phyloP scores from a whole-genome alignment of 441 rosid genomes.

The Populus hybrid region DNA sequence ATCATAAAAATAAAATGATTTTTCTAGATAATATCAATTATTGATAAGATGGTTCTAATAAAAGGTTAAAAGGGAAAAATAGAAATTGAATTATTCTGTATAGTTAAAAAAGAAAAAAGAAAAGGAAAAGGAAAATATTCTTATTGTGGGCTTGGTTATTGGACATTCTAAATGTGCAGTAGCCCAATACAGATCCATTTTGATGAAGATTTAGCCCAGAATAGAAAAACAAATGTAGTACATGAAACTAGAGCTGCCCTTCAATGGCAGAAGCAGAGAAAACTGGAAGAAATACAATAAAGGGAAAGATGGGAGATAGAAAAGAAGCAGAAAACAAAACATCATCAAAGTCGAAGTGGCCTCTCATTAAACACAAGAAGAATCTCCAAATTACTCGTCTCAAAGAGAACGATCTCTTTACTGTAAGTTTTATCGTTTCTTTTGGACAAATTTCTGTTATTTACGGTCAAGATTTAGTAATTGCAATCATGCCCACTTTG shows the following conservation, averaged over 20 bases:
- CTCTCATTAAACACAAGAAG: slow-evolving; percentile 57
- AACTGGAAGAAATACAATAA: background rate
- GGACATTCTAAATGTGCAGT: background rate
- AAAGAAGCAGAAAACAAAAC: slow-evolving; percentile 17
- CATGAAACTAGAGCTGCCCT: background rate
- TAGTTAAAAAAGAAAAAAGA: too few relatives aligned
- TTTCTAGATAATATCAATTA: too few relatives aligned
- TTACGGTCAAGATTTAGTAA: background rate
- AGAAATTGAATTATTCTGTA: background rate
- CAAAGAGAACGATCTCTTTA: slow-evolving; percentile 79
- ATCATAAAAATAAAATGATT: too few relatives aligned
- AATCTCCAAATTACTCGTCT: slow-evolving; percentile 56
- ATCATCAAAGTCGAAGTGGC: slow-evolving; percentile 46
- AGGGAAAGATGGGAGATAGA: slow-evolving; percentile 45
- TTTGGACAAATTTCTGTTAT: background rate
- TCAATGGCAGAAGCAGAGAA: slow-evolving; percentile 20
- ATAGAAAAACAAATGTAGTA: background rate
- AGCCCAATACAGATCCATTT: background rate
- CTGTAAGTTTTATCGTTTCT: slow-evolving; percentile 35
- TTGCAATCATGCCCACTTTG: background rate
- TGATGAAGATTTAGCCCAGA: background rate
- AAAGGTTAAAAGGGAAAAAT: too few relatives aligned
- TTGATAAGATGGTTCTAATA: too few relatives aligned
- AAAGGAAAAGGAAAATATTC: too few relatives aligned
- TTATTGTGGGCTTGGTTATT: background rate